Evolutionary conservation across 768 basidiomycete species (phyloP), one percentile per base, ranked within the genome.

Genomic region (Naematelia encephala): DNA sequence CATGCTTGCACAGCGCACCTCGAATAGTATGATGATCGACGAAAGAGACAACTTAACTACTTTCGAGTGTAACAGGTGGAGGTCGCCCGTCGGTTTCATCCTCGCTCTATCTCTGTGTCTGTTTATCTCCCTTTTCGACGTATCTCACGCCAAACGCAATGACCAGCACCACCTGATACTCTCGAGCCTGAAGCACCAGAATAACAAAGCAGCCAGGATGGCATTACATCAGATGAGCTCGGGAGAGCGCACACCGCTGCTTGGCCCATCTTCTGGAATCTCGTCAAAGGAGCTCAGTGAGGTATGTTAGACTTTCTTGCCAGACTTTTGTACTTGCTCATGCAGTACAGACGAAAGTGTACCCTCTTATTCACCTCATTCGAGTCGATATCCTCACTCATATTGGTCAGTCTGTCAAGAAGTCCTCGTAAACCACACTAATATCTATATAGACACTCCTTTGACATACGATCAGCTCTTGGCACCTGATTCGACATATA

Each of bases 401-500:
- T 65, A 78, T 80, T 56, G 79, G 77, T 77, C 46, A 23, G 69
- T 57, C 44, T 25, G 12, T 54, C 16, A 10, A 30, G 13, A 16
- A n/a, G n/a, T n/a, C 23, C 39, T 19, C 26, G 19, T 23, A 26
- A 1, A 28, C 47, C 51, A 48, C 64, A 25, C 46, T 57, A 16
- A 16, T 34, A 19, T 28, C 22, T 12, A 5, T 25, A 3, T 57
- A 89, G 91, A 96, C 75, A 89, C 91, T 0, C 90, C 93, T 5
- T 81, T 96, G 60, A 83, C 84, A 0, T 86, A 87, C 62, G 90
- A 91, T 14, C 76, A 93, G 86, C 80, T 96, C 46, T 83, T 82
- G 1, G 86, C 87, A 1, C 90, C 93, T 1, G 93, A 97, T 74
- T 82, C 92, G 30, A 91, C 88, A 1, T 96, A 96, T 73, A 88